Evolutionary conservation across 1,284 basidiomycete genomes (phyloP).

Genomic region (Polyporus tsugae): DNA sequence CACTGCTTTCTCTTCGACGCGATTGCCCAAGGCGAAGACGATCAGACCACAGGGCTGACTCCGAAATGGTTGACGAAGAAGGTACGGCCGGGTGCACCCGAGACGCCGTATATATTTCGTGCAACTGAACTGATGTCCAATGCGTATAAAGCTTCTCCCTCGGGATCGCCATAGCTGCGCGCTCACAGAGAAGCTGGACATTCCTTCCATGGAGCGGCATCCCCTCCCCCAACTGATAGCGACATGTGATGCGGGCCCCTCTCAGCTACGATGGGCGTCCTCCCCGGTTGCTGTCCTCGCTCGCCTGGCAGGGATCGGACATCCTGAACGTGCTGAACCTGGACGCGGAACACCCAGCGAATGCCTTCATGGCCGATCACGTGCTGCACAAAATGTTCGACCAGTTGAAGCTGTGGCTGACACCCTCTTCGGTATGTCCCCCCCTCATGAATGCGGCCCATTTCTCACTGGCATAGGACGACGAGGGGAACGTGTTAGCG

Average conservation of each 20-base stretch:
- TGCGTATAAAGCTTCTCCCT: background rate
- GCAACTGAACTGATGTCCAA: too few species aligned
- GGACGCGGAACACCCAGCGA: background rate
- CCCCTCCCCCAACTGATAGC: too few species aligned
- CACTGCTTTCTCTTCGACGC: background rate
- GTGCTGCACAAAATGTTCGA: background rate
- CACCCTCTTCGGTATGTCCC: background rate
- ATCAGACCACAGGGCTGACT: background rate
- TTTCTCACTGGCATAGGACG: background rate
- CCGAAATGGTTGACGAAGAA: background rate
- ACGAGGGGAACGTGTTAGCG: background rate
- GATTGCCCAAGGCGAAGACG: background rate
- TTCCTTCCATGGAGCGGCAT: background rate
- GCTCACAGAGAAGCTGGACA: background rate
- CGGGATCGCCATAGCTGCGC: background rate
- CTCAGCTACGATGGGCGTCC: background rate
- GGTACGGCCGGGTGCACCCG: background rate
- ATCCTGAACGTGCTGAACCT: background rate
- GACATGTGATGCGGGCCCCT: too few species aligned
- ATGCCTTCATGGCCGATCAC: background rate
- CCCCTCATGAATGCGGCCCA: too few species aligned
- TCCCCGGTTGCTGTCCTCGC: background rate
- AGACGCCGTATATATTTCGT: too few species aligned
- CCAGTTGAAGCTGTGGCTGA: background rate
- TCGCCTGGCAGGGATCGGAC: background rate